Conservation (phyloP, 2,329 filamentous ascomycete species). For the Ophiocordyceps camponoti-floridani region DNA sequence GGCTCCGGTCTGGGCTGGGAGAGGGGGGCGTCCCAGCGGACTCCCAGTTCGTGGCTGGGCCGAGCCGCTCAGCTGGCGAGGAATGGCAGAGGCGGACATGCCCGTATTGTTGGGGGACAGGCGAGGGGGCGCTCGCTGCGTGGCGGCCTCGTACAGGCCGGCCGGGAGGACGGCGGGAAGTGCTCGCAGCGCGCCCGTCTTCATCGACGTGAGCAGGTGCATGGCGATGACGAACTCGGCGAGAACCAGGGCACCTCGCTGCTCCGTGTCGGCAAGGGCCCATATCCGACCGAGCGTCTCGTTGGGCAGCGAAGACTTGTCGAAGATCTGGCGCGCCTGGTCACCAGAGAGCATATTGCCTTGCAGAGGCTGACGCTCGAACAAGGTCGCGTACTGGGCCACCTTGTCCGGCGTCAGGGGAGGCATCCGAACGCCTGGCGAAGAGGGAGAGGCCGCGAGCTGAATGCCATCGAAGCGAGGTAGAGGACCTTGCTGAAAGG, state of each 20-base stretch:
- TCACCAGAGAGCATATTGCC: constrained; percentile 63
- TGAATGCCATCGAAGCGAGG: constrained; percentile 74
- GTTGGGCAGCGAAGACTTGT: constrained; percentile 77
- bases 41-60: constrained; percentile 44
- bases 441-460: constrained; percentile 10
- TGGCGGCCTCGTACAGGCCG: constrained; percentile 78
- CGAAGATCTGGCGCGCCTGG: constrained; percentile 83
- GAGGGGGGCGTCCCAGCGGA: constrained; percentile 32
- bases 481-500: constrained; percentile 70
- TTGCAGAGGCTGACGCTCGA: constrained; percentile 71
- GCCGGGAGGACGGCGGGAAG: constrained; percentile 69
- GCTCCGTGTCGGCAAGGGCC: constrained; percentile 86
- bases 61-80: constrained; percentile 65
- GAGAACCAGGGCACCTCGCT: constrained; percentile 67
- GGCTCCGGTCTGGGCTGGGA: constrained; percentile 14
- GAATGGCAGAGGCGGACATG: constrained; percentile 51
- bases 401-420: constrained; percentile 79
- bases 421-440: constrained; percentile 63
- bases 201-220: constrained; percentile 87
- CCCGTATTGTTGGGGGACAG: constrained; percentile 32
- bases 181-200: constrained; percentile 61
- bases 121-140: constrained; percentile 38
- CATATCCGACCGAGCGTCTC: constrained; percentile 89
- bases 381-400: constrained; percentile 72
- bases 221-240: constrained; percentile 97